Evolutionary conservation across 805 yeast genomes (phyloP).

Genomic region (Nakazawaea anatomiae): DNA sequence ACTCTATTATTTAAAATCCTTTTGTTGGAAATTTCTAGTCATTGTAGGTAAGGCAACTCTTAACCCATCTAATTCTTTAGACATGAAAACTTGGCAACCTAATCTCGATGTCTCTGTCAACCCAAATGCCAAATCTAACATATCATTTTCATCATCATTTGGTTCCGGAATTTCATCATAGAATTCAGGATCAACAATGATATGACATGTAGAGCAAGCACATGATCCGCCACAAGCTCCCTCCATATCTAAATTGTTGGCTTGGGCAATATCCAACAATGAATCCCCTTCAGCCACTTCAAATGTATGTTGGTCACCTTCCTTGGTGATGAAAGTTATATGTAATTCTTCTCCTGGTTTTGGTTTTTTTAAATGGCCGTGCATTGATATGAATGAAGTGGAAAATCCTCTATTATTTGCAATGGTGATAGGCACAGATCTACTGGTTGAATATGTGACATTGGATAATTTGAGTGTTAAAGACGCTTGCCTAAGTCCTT

Average conservation of each 20-base stretch:
- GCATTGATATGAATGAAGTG: constrained; percentile 25
- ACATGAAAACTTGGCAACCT: constrained; percentile 91
- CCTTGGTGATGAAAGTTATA: constrained; percentile 86
- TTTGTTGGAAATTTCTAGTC: constrained; percentile 86
- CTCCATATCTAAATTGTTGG: constrained; percentile 90
- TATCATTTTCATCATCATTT: constrained; percentile 95
- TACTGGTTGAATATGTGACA: too few species aligned
- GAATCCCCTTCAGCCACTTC: constrained; percentile 94
- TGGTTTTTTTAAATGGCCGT: constrained; percentile 88
- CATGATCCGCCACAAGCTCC: constrained; percentile 99
- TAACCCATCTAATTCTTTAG: constrained; percentile 85
- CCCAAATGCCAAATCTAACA: constrained; percentile 97
- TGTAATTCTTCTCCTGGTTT: constrained; percentile 88
- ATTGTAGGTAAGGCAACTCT: constrained; percentile 95
- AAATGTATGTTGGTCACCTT: constrained; percentile 73
- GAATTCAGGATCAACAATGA: constrained; percentile 91
- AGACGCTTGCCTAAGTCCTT: too few species aligned
- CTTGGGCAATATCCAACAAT: constrained; percentile 90
- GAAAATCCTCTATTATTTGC: neutral
- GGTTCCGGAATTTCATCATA: constrained; percentile 93
- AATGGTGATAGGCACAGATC: neutral
- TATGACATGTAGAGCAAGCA: constrained; percentile 97
- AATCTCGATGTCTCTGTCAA: constrained; percentile 93
- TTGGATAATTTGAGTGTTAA: too few species aligned
- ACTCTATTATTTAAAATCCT: constrained; percentile 49